Percentiles rank a stretch among this genome's conserved stretches.
Conservation (phyloP, 2,329 filamentous ascomycete species). For the Botrytis hyacinthi region DNA sequence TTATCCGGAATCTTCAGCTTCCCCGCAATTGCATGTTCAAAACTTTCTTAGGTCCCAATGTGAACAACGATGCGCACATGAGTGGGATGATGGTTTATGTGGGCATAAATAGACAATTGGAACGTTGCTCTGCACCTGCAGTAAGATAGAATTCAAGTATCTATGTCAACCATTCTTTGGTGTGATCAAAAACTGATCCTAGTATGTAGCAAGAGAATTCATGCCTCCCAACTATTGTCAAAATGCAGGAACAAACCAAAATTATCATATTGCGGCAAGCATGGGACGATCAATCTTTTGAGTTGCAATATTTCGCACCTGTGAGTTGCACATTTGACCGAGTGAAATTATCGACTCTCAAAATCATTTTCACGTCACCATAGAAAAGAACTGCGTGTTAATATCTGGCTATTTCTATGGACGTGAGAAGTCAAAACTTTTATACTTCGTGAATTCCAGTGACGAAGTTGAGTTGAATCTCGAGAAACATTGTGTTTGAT, state of each 20-base stretch:
- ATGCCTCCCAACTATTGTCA: not conserved
- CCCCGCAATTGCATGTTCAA: constrained; percentile 8
- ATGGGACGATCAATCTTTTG: not conserved
- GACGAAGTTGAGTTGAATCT: not conserved
- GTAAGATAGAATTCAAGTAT: not conserved
- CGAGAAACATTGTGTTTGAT: not conserved
- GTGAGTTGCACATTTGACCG: not conserved
- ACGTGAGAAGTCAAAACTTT: not conserved
- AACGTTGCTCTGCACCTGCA: constrained; percentile 21
- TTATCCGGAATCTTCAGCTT: constrained; percentile 15
- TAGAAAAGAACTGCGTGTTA: no score
- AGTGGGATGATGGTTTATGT: not conserved
- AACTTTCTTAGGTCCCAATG: not conserved
- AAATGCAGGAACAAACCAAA: not conserved
- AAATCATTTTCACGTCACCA: not conserved
- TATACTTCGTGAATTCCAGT: not conserved
- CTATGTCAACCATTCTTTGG: not conserved
- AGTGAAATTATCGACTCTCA: not conserved
- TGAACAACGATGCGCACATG: not conserved
- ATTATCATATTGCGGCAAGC: not conserved
- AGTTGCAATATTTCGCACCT: not conserved
- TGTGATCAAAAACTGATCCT: not conserved
- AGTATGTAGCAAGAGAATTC: not conserved
- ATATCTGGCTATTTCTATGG: not conserved
- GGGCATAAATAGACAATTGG: not conserved